Evolutionary conservation across 306 rosid species (phyloP).

Genomic region (Gastrolobium villosum): DNA sequence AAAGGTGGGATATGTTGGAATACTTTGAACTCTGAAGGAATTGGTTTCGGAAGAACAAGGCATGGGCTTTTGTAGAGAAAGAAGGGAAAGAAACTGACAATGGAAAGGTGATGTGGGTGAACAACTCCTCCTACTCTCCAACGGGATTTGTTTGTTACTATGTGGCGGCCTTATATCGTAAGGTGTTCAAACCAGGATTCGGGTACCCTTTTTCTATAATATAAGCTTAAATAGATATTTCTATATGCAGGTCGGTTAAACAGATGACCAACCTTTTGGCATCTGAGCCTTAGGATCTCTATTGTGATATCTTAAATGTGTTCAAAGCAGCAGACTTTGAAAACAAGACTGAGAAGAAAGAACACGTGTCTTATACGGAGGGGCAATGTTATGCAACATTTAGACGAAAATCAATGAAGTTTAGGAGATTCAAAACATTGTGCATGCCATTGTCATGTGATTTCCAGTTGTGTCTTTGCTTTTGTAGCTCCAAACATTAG

Average conservation of each 20-base stretch:
- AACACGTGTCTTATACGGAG: conserved; percentile 38
- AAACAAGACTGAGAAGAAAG: conserved; percentile 26
- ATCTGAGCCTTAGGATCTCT: conserved; percentile 14
- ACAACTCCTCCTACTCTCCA: conserved; percentile 68
- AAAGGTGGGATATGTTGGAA: not conserved
- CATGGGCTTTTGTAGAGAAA: conserved; percentile 61
- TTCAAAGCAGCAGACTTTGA: conserved; percentile 18
- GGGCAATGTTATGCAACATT: not conserved
- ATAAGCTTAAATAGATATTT: conserved; percentile 3
- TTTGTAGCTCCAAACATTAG: not conserved
- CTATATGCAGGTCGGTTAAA: conserved; percentile 48
- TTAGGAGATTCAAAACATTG: not conserved
- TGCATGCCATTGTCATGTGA: not conserved
- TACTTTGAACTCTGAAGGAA: conserved; percentile 1
- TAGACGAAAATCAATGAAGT: not conserved
- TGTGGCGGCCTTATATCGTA: conserved; percentile 19
- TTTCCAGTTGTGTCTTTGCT: not conserved
- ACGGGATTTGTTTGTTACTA: conserved; percentile 33
- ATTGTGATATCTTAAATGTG: not conserved
- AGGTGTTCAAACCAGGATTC: conserved; percentile 44
- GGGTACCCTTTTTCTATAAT: conserved; percentile 27
- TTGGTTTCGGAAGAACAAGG: conserved; percentile 36
- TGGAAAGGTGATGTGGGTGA: conserved; percentile 60
- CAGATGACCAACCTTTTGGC: conserved; percentile 60
- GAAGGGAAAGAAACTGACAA: conserved; percentile 59